phyloP scores from a whole-genome alignment of 140 eudicot genomes.

The Anethum foeniculum region DNA sequence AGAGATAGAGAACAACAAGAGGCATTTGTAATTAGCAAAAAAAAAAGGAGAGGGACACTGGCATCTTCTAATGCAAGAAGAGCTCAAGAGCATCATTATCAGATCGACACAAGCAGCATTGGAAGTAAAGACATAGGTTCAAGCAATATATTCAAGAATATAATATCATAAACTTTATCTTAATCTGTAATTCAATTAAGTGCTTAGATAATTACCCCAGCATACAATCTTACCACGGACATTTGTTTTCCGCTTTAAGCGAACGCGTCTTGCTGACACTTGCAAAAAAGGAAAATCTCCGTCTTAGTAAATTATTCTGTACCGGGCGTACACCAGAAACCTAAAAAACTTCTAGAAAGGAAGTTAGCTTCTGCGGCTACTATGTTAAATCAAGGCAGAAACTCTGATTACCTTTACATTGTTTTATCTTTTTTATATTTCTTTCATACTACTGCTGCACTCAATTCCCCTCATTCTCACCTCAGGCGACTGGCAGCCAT shows the following conservation, averaged over 20 bases:
- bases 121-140: background rate
- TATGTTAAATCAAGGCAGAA: background rate
- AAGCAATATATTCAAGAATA: slow-evolving; percentile 1
- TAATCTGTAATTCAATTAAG: background rate
- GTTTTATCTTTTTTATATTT: background rate
- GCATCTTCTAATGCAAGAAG: background rate
- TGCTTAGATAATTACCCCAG: background rate
- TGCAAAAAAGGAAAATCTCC: background rate
- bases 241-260: background rate
- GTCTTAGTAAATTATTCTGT: background rate
- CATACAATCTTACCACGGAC: background rate
- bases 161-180: background rate
- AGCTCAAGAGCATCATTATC: background rate
- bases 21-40: background rate
- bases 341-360: background rate
- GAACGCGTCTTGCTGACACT: background rate
- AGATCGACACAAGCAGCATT: background rate
- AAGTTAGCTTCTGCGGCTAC: background rate
- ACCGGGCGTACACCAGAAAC: background rate
- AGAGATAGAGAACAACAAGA: background rate
- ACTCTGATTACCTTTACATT: background rate
- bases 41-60: background rate
- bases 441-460: background rate
- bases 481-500: background rate
- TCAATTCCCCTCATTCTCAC: background rate